Base-by-base conservation (phyloP, 768 basidiomycete species). In the Erythrobasidium yunnanense region DNA sequence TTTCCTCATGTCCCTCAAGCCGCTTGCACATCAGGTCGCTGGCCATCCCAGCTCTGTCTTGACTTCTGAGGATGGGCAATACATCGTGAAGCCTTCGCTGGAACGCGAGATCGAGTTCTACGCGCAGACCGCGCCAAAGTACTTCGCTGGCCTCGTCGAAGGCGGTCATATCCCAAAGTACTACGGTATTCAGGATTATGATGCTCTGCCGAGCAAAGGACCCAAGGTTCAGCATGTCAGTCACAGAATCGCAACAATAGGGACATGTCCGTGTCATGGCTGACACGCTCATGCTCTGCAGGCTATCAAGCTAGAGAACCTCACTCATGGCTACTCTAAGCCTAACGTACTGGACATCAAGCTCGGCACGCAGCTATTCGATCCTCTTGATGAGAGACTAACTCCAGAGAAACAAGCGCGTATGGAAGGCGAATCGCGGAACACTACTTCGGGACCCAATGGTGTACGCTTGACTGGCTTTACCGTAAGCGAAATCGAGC, bases 321-420 rank as follows among this genome's bases (percentile, higher is more conserved):
- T 91, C 13, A 77, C 86, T 1, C 76, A 85, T 70, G 73, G 80
- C 0, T 96, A 91, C 78, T 71, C 77, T 34, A 86, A 84, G 74
- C 92, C 92, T 4, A 90, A 87, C 70, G 82, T 95, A 65, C 79
- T 96, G 29, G 93, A 99, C 74, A 80, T 90, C 74, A 99, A 97
- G 76, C 85, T 97, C 17, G 95, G 95, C 0, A 92, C 87, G 0
- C 79, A 86, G 0, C 81, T 97, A n/a, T 88, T 87, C 69, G 90
- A 88, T 55, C 82, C 85, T 22, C 23, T n/a, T 13, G 55, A 68
- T 29, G 73, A 74, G 13, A 77, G 79, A 23, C 81, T 86, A 3
- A 75, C 81, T 0, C 79, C 81, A 1, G 88, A 87, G 65, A 99
- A 99, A 78, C 80, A 82, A 66, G 81, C 77, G 42, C 83, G 87